These are phyloP conservation scores for Colletotrichum siamense DNA, from an alignment of 2,329 filamentous ascomycete species.

Conservation along the genomic window DNA sequence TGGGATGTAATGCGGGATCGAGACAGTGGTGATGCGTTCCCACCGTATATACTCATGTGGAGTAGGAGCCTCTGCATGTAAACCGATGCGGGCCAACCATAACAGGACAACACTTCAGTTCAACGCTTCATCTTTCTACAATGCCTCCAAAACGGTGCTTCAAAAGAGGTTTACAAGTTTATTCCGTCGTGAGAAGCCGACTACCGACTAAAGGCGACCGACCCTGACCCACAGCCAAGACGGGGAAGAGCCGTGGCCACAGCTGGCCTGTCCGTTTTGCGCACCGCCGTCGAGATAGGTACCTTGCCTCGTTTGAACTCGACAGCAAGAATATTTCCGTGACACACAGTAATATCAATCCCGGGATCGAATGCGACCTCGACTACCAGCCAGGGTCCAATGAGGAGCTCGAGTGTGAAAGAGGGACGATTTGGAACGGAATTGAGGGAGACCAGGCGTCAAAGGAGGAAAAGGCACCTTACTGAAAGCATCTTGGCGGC, in stretches of 20 bases:
- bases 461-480: background rate
- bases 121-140: background rate
- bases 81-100: background rate
- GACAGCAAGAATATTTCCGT: background rate
- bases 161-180: background rate
- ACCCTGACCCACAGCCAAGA: constrained; percentile 1
- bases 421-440: background rate
- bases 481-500: background rate
- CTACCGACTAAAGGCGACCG: background rate
- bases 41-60: background rate
- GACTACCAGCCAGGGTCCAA: background rate
- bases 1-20: constrained; percentile 2
- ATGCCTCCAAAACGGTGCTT: background rate
- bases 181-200: background rate
- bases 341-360: constrained; percentile 5
- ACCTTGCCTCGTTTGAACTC: background rate
- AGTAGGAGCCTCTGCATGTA: background rate
- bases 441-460: background rate
- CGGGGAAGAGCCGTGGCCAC: background rate
- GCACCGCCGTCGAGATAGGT: background rate
- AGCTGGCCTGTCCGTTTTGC: background rate
- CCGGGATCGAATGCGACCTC: background rate
- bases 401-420: background rate
- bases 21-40: background rate
- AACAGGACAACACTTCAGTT: background rate